A percentile compares a stretch with the other conserved stretches of the same genome.
Conservation (phyloP, 345 rosid genomes). For the Populus deltoides region DNA sequence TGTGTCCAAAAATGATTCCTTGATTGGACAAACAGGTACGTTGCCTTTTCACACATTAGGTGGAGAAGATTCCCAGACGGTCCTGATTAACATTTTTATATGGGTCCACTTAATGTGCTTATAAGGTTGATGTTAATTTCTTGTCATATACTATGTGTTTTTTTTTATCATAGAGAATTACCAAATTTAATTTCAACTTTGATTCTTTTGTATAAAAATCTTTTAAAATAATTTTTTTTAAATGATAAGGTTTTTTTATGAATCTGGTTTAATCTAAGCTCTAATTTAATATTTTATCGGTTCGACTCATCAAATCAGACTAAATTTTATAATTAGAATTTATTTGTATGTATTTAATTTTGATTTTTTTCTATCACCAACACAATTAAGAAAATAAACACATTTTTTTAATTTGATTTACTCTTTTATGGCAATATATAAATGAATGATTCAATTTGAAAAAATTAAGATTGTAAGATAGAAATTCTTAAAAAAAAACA, state of each 20-base stretch:
- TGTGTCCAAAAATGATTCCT: background rate
- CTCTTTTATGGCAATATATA: too few relatives aligned
- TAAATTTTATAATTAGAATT: too few relatives aligned
- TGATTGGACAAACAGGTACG: conserved; percentile 6
- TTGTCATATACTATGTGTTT: background rate
- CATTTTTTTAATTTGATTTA: background rate
- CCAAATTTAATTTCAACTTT: too few relatives aligned
- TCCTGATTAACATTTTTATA: background rate
- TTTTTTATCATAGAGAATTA: background rate
- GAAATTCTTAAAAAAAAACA: too few relatives aligned
- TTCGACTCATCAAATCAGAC: too few relatives aligned
- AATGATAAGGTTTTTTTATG: too few relatives aligned
- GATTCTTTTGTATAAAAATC: too few relatives aligned
- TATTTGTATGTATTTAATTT: background rate
- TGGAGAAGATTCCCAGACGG: background rate
- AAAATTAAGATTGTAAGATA: too few relatives aligned
- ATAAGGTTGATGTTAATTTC: background rate
- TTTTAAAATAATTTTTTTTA: too few relatives aligned
- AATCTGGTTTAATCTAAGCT: too few relatives aligned
- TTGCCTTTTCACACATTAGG: background rate
- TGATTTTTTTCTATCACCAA: background rate
- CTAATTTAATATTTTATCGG: too few relatives aligned
- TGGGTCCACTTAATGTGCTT: background rate
- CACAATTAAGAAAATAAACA: background rate
- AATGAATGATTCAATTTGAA: too few relatives aligned